Percentiles rank a stretch among this genome's conserved stretches.
Evolutionary conservation across 495 filamentous ascomycete species (phyloP).

Genomic region (Hypomontagnella monticulosa): DNA sequence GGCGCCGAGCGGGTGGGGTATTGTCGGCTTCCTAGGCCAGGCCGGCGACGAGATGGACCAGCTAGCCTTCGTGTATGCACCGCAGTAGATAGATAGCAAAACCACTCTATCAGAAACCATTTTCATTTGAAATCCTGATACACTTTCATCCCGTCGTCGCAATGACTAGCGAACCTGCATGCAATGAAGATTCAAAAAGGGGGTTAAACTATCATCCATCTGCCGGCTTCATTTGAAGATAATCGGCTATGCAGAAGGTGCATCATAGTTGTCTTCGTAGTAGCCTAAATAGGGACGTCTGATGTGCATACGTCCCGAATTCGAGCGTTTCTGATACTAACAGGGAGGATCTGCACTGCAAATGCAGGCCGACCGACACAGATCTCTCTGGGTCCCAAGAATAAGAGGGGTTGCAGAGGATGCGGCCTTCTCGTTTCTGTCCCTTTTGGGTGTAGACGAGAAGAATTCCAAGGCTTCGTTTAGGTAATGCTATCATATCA

Average conservation of each 20-base stretch:
- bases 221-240: conserved; percentile 13
- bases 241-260: conserved; percentile 21
- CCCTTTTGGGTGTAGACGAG: neutral
- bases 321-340: conserved; percentile 4
- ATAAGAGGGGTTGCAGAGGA: conserved; percentile 23
- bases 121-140: conserved; percentile 20
- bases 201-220: neutral
- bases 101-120: neutral
- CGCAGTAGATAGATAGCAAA: conserved; percentile 43
- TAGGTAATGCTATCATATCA: conserved; percentile 28
- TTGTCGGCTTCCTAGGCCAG: conserved; percentile 68
- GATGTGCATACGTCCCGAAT: neutral
- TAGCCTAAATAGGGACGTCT: conserved; percentile 28
- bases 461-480: conserved; percentile 4
- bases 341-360: conserved; percentile 31
- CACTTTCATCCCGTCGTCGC: neutral
- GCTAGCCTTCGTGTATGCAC: conserved; percentile 64
- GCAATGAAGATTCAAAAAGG: conserved; percentile 2
- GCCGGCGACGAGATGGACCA: conserved; percentile 68
- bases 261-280: conserved; percentile 17
- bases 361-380: conserved; percentile 16
- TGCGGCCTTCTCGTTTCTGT: conserved; percentile 34
- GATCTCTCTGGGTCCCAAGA: conserved; percentile 9
- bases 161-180: neutral
- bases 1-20: conserved; percentile 63